These are phyloP conservation scores for Euphorbia celastroides DNA, from an alignment of 441 rosid genomes.

Conservation along the genomic window DNA sequence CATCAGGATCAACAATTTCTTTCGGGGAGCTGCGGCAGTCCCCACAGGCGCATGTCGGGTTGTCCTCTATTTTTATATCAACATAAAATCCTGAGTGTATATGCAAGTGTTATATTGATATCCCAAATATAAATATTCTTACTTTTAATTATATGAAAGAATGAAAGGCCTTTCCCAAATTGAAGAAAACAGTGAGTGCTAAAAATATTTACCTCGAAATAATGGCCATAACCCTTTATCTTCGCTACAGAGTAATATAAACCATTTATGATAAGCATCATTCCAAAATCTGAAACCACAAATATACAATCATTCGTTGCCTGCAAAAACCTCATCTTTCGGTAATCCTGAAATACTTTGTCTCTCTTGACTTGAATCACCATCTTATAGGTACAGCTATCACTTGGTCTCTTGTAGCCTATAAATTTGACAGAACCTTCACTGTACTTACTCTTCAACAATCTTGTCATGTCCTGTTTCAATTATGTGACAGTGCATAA, in stretches of 20 bases:
- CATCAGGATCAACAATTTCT: slow-evolving; percentile 37
- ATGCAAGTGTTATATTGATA: slow-evolving; percentile 15
- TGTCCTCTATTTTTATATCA: too few relatives aligned
- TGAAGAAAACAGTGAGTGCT: neutral
- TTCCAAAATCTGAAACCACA: neutral
- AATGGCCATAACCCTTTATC: slow-evolving; percentile 88
- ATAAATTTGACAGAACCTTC: slow-evolving; percentile 83
- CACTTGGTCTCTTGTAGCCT: slow-evolving; percentile 77
- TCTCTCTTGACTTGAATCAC: slow-evolving; percentile 90
- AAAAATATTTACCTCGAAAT: slow-evolving; percentile 72
- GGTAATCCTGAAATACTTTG: slow-evolving; percentile 80
- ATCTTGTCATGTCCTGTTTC: slow-evolving; percentile 80
- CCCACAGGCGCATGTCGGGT: slow-evolving; percentile 55
- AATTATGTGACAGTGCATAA: slow-evolving; percentile 29
- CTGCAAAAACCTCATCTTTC: slow-evolving; percentile 80
- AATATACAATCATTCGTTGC: slow-evolving; percentile 15
- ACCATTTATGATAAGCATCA: neutral
- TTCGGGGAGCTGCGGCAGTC: slow-evolving; percentile 35
- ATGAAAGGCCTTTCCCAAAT: neutral
- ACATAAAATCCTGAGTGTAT: slow-evolving; percentile 70
- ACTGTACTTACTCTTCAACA: slow-evolving; percentile 70
- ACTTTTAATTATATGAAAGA: too few relatives aligned
- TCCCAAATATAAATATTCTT: too few relatives aligned
- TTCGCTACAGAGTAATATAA: slow-evolving; percentile 39
- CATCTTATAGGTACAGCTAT: slow-evolving; percentile 79